Evolutionary conservation across 2,329 filamentous ascomycete genomes (phyloP), one percentile per base, ranked within the genome.

Genomic region (Sporothrix sp.): DNA sequence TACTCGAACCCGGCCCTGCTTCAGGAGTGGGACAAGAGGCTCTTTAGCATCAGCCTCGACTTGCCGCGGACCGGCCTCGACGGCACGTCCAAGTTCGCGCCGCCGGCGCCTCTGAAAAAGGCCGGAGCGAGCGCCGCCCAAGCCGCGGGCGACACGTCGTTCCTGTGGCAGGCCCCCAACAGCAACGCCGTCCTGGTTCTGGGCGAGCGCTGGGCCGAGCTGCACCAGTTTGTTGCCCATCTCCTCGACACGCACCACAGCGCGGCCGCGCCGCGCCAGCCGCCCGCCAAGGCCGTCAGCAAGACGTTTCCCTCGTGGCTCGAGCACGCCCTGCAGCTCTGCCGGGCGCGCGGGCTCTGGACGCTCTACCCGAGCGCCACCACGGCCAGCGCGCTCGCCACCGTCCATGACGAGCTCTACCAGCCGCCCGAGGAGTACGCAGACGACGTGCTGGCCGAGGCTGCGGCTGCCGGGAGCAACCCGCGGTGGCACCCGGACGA

Each of bases 81-180:
- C 57, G 82, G 56, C 9, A 23, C 81, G 38, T 74, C 73, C 7
- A 68, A 70, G 0, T 79, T 93, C 51, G 61, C 58, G 51, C 70
- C 59, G 58, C 74, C 72, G 51, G 33, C 54, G 61, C 54, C 23
- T 55, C 46, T 25, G 57, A 49, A 36, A 2, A 44, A 48, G 13
- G 14, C 16, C 4, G 30, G 32, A 18, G 21, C 16, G 2, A 30
- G 14, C 3, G 30, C 28, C 16, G 32, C 16, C 13, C 21, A 33
- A 25, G n/a, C 25, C 4, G 56, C 60, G 9, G 5, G n/a, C 4
- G 43, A 50, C 16, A n/a, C 45, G 67, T 75, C 85, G 0, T 94
- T 95, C 60, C 70, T 95, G 8, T 95, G 89, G 83, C 85, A 95
- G 66, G 80, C 82, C 2, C 90, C 91, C 5, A 85, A 82, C 57